phyloP scores from a whole-genome alignment of 73 alveolate genomes.

The Blepharisma stoltei region DNA sequence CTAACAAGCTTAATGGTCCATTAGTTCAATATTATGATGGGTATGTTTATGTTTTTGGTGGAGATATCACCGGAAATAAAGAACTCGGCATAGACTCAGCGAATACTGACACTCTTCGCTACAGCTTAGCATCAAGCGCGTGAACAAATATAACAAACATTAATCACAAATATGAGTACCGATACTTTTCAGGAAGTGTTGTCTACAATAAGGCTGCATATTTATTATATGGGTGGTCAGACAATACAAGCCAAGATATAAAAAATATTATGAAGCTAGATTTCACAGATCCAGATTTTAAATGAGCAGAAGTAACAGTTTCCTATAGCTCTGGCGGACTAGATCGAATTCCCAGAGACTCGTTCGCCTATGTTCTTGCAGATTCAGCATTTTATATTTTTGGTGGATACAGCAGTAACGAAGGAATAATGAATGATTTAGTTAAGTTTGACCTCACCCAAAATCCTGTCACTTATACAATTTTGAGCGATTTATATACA shows the following conservation, averaged over 20 bases:
- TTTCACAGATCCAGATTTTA: too few relatives aligned
- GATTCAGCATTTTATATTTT: background rate
- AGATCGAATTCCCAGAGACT: too few relatives aligned
- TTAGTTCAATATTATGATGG: background rate
- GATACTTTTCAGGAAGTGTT: too few relatives aligned
- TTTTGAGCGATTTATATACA: background rate
- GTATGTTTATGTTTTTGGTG: background rate
- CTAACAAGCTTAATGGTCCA: background rate
- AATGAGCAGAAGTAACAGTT: too few relatives aligned
- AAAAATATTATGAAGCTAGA: too few relatives aligned
- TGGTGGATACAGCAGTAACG: background rate
- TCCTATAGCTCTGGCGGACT: too few relatives aligned
- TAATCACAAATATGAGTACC: too few relatives aligned
- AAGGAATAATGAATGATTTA: background rate
- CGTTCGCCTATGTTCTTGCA: background rate
- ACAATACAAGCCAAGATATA: too few relatives aligned
- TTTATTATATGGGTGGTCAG: too few relatives aligned
- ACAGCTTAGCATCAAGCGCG: background rate
- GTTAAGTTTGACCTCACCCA: background rate
- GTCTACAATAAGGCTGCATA: too few relatives aligned
- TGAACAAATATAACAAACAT: too few relatives aligned
- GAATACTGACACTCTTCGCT: background rate
- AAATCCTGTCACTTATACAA: background rate
- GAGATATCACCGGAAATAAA: background rate
- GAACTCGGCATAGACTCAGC: background rate